Evolutionary conservation across 2,329 filamentous ascomycete genomes (phyloP).

Genomic region (Pseudofabraea citricarpa): DNA sequence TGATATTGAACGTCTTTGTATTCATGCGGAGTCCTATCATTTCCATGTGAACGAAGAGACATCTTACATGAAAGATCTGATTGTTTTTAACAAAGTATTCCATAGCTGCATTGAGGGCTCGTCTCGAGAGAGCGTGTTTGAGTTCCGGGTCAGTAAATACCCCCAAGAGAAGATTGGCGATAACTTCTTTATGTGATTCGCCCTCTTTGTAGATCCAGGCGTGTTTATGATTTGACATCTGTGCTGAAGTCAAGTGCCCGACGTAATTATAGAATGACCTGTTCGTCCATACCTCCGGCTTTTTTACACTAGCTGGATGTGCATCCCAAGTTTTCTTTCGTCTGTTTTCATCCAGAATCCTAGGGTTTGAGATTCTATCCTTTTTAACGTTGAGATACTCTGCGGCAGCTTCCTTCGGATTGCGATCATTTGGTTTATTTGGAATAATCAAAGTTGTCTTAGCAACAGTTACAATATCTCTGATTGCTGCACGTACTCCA

Average conservation of each 20-base stretch:
- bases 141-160: conserved; percentile 29
- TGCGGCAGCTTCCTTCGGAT: conserved; percentile 8
- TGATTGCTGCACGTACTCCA: conserved; percentile 12
- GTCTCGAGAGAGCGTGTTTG: conserved; percentile 30
- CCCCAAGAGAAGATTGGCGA: conserved; percentile 20
- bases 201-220: conserved; percentile 12
- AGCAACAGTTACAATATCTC: conserved; percentile 14
- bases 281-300: conserved; percentile 24
- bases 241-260: conserved; percentile 28
- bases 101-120: conserved; percentile 35
- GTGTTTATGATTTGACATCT: conserved; percentile 14
- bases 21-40: conserved; percentile 26
- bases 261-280: conserved; percentile 33
- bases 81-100: conserved; percentile 31
- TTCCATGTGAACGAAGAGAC: conserved; percentile 30
- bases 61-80: conserved; percentile 25
- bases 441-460: conserved; percentile 7
- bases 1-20: conserved; percentile 38
- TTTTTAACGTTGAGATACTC: background rate
- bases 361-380: background rate
- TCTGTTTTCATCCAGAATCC: background rate
- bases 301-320: conserved; percentile 5
- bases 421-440: no score
- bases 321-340: conserved; percentile 11
- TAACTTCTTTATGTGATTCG: conserved; percentile 13